These are phyloP conservation scores for Microbotryomycetes sp. DNA, from an alignment of 1,284 basidiomycete genomes.

Conservation along the genomic window DNA sequence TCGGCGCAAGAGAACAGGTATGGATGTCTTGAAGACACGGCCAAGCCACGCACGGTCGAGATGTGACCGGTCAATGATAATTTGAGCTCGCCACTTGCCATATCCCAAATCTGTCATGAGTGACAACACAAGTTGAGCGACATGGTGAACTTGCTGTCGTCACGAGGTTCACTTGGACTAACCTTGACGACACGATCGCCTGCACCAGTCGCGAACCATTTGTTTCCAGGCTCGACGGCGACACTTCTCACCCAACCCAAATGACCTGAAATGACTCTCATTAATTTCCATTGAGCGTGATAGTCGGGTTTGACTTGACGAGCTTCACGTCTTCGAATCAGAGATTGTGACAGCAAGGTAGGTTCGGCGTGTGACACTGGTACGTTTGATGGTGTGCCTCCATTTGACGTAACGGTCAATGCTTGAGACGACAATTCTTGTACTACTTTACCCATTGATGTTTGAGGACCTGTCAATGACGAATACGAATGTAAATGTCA, in stretches of 20 bases:
- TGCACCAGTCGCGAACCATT: slow-evolving; percentile 97
- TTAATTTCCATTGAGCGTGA: slow-evolving; percentile 93
- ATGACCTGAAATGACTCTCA: slow-evolving; percentile 94
- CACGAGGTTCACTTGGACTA: slow-evolving; percentile 9
- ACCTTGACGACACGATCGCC: slow-evolving; percentile 93
- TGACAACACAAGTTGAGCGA: no score
- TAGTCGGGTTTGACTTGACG: slow-evolving; percentile 88
- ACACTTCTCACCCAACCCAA: slow-evolving; percentile 96
- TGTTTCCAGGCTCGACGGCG: slow-evolving; percentile 93
- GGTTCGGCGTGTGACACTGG: slow-evolving; percentile 36
- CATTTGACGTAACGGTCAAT: slow-evolving; percentile 11
- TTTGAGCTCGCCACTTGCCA: slow-evolving; percentile 92
- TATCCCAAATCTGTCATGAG: slow-evolving; percentile 72
- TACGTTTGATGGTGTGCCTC: not conserved
- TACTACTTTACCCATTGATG: slow-evolving; percentile 21
- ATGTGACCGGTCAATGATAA: slow-evolving; percentile 95
- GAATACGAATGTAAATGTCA: no score
- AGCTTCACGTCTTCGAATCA: slow-evolving; percentile 82
- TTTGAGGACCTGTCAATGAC: slow-evolving; percentile 21
- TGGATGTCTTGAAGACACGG: slow-evolving; percentile 85
- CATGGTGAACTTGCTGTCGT: not conserved
- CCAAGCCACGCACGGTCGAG: slow-evolving; percentile 88
- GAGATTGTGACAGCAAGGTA: slow-evolving; percentile 66
- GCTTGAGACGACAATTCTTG: slow-evolving; percentile 25
- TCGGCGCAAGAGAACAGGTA: slow-evolving; percentile 97